Evolutionary conservation across 2,329 filamentous ascomycete genomes (phyloP), one percentile per base, ranked within the genome.

Genomic region (Blastomyces silverae): DNA sequence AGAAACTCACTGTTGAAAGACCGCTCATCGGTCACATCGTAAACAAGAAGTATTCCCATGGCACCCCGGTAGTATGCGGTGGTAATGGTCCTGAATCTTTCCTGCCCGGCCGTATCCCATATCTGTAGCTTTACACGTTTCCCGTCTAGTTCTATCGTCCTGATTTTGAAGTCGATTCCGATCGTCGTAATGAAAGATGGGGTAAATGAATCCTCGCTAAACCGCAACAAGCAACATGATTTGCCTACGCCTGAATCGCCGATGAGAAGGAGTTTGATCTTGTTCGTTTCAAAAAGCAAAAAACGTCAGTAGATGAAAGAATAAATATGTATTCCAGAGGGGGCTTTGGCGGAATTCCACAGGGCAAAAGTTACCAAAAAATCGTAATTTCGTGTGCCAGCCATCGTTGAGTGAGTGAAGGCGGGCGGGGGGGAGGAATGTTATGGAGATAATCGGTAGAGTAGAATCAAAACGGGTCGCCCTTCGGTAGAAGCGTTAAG

Each of bases 91-190:
- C 94, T 87, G 85, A 99, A 99, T 68, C 94, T 89, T 81, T 99
- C 94, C 80, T 99, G 94, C 64, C 94, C 94, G 63, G 94, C 94
- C 34, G 94, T 99, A 76, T 99, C 94, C 94, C 94, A 99, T 80
- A 99, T 99, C 83, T 99, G 94, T 77, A 99, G 82, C 85, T 99
- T 99, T 74, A 99, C 94, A 68, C 93, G 87, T 86, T 99, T 99
- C 77, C 93, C 93, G 80, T 99, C 94, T 71, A 99, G 84, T 82
- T 99, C 94, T 81, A 99, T 99, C 70, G 94, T 99, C 71, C 94
- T 87, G 77, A 99, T 99, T 85, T 99, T 99, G 84, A 99, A 99
- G 82, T 99, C 94, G 82, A 99, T 97, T 72, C 94, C 94, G 80
- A 99, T 99, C 68, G 94, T 99, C 68, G 92, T 96, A 83, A 97